phyloP scores from a whole-genome alignment of 2,329 filamentous ascomycete species.

The Chalaropsis thielavioides region DNA sequence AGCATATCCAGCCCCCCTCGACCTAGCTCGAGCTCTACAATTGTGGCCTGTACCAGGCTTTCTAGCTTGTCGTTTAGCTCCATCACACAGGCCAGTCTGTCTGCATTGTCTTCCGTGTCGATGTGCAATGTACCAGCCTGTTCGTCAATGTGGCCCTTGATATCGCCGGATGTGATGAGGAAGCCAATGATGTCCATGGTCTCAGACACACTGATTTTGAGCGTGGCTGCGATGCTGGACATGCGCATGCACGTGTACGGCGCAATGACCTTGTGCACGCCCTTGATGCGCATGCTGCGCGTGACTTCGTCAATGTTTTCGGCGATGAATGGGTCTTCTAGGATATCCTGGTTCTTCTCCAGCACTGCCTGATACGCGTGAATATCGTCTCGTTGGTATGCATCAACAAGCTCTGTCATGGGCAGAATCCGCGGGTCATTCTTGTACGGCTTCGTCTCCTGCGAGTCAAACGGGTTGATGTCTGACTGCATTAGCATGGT shows the following conservation, averaged over 20 bases:
- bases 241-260: conserved; percentile 90
- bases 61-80: conserved; percentile 58
- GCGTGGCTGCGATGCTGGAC: conserved; percentile 70
- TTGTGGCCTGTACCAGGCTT: conserved; percentile 53
- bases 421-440: conserved; percentile 87
- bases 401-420: conserved; percentile 94
- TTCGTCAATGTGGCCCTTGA: conserved; percentile 81
- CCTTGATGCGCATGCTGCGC: conserved; percentile 94
- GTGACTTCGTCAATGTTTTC: conserved; percentile 99
- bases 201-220: conserved; percentile 72
- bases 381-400: conserved; percentile 91
- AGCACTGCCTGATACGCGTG: conserved; percentile 80
- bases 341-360: conserved; percentile 72
- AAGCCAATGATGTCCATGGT: conserved; percentile 93
- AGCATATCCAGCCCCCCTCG: conserved; percentile 1
- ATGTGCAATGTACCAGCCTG: conserved; percentile 72
- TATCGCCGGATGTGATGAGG: conserved; percentile 78
- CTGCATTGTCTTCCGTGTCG: conserved; percentile 55
- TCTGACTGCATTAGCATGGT: conserved; percentile 98
- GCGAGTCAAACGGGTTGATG: conserved; percentile 97
- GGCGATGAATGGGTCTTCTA: conserved; percentile 88
- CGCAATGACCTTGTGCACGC: conserved; percentile 79
- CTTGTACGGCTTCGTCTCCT: conserved; percentile 97
- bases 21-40: conserved; percentile 53
- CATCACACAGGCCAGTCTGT: conserved; percentile 58